Percentiles rank a stretch among this genome's conserved stretches.
Conservation (phyloP, 2,329 filamentous ascomycete species). For the Didymella segeticola region DNA sequence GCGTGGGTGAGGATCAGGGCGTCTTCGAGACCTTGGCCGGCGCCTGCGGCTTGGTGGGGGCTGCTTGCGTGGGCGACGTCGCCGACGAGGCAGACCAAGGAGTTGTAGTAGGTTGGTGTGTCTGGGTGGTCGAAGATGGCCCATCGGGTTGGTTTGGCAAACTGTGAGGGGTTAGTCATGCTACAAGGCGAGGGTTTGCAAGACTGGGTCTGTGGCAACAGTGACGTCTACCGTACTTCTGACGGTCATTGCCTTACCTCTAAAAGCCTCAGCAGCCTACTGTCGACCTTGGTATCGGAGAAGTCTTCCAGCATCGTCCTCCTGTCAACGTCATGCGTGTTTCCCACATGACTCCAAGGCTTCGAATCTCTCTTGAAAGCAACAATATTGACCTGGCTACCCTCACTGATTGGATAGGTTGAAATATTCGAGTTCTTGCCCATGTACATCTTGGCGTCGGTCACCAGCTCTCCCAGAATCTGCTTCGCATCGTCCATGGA, state of each 20-base stretch:
- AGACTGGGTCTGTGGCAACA: background rate
- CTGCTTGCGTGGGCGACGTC: conserved; percentile 32
- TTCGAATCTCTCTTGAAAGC: conserved; percentile 26
- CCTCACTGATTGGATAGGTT: conserved; percentile 30
- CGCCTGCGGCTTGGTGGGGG: conserved; percentile 34
- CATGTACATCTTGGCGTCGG: conserved; percentile 39
- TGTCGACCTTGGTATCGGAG: conserved; percentile 10
- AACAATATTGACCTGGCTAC: conserved; percentile 29
- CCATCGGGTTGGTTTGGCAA: conserved; percentile 26
- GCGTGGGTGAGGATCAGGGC: conserved; percentile 30
- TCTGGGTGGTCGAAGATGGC: conserved; percentile 28
- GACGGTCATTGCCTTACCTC: background rate
- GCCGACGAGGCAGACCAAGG: conserved; percentile 29
- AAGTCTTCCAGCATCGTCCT: conserved; percentile 33
- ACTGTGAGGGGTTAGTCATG: background rate
- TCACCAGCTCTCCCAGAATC: conserved; percentile 42
- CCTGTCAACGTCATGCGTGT: conserved; percentile 19
- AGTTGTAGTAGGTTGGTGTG: conserved; percentile 28
- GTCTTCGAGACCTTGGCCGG: conserved; percentile 35
- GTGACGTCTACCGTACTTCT: too few species aligned
- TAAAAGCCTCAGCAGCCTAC: conserved; percentile 20
- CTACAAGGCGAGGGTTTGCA: background rate
- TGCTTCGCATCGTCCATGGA: conserved; percentile 48
- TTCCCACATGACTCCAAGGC: conserved; percentile 19
- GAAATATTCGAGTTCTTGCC: conserved; percentile 21